Evolutionary conservation across 2,329 filamentous ascomycete genomes (phyloP), one percentile per base, ranked within the genome.

Genomic region (Didymella pinodella): DNA sequence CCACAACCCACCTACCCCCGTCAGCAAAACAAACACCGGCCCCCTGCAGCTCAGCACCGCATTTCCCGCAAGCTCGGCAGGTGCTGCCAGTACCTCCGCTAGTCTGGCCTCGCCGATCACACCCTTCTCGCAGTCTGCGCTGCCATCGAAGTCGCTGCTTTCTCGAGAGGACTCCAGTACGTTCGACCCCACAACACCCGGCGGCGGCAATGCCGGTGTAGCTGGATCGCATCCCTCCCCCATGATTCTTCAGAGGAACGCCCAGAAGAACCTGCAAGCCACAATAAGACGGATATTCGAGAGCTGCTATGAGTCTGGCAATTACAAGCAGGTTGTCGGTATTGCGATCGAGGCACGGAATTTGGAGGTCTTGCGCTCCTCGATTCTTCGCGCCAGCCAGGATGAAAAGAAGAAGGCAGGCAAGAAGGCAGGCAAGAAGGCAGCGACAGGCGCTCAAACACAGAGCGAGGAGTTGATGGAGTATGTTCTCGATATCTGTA

Each of bases 291-390:
- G 92, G 54, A 85, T 99, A 41, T 98, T 99, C 67, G 91, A 96
- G 79, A 90, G 87, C 77, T 98, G 94, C 79, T 88, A 97, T 72
- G 84, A 86, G 65, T 88, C 93, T 69, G 92, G 91, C 63, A 89
- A 92, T 63, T 99, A 97, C 79, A 89, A 92, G 67, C 95, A 99
- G 78, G 95, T 99, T 7, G 92, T 99, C 43, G 95, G 95, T 56
- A 97, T 99, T 68, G 93, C 95, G 10, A 90, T 99, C 34, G 95
- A 99, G 79, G 93, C 95, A 61, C 92, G 93, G 76, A 96, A 95
- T 73, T 84, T 98, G 18, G 90, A 95, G 56, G 90, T 98, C 31
- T 85, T 99, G 41, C 89, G 91, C 62, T 86, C 89, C 59, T 91
- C 95, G 38, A 97, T 99, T 72, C 86, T 95, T 75, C 88, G 92